Percentiles rank a stretch among this genome's conserved stretches.
Evolutionary conservation across 164 flowering plant genomes (phyloP).

Genomic region (Umbellularia californica): DNA sequence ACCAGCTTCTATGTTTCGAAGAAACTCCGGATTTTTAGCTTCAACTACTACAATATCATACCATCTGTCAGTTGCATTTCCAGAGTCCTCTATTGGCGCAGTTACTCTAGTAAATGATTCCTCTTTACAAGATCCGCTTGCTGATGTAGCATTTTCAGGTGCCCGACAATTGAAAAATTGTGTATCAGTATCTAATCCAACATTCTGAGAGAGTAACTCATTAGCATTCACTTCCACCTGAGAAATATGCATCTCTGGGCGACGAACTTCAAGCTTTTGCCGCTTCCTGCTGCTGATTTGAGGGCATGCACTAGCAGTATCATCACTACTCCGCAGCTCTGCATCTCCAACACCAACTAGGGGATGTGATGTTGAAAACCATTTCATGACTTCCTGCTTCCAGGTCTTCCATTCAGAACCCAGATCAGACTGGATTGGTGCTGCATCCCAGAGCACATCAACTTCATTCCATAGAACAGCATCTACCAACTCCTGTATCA

Average conservation of each 20-base stretch:
- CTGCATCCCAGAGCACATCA: conserved; percentile 49
- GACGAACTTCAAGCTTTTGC: conserved; percentile 95
- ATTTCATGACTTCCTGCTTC: conserved; percentile 82
- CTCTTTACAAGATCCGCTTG: conserved; percentile 25
- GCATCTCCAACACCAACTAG: conserved; percentile 24
- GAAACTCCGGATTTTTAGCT: conserved; percentile 34
- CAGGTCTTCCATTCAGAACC: conserved; percentile 77
- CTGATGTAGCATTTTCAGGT: conserved; percentile 21
- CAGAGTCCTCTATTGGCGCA: conserved; percentile 19
- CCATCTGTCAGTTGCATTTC: conserved; percentile 41
- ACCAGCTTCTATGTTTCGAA: conserved; percentile 27
- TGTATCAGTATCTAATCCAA: conserved; percentile 40
- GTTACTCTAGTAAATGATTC: conserved; percentile 22
- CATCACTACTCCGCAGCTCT: conserved; percentile 36
- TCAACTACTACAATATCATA: conserved; percentile 57
- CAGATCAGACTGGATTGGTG: conserved; percentile 43
- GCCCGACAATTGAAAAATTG: conserved; percentile 35
- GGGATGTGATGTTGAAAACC: conserved; percentile 58
- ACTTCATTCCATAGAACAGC: conserved; percentile 75
- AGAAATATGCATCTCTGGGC: conserved; percentile 65
- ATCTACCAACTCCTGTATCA: conserved; percentile 61
- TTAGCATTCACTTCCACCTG: conserved; percentile 28
- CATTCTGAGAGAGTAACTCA: conserved; percentile 17
- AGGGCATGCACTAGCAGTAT: conserved; percentile 23
- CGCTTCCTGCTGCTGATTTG: conserved; percentile 67